Conservation (phyloP, 208 protist genomes). For the Wallacemonas sp. region DNA sequence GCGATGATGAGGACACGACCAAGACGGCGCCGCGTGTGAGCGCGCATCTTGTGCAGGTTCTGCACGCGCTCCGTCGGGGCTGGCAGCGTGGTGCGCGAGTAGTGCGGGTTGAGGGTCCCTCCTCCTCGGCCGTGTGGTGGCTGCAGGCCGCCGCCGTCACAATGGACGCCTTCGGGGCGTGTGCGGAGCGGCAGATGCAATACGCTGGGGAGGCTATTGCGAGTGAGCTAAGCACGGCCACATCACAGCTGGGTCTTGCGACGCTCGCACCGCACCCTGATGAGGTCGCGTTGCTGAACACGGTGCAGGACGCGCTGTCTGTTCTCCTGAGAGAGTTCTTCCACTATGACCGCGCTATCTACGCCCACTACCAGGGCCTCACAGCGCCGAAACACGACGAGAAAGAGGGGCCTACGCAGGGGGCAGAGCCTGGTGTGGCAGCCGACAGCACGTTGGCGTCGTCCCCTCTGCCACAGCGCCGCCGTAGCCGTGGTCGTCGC, state of each 20-base stretch:
- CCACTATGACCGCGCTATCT: slow-evolving; percentile 22
- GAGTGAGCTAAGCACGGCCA: background rate
- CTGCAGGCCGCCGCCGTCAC: slow-evolving; percentile 12
- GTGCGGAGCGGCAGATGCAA: background rate
- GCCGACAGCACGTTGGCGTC: background rate
- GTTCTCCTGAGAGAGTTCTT: slow-evolving; percentile 20
- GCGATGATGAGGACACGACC: background rate
- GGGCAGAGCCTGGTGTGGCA: background rate
- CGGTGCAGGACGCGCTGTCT: slow-evolving; percentile 16
- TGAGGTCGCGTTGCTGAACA: slow-evolving; percentile 1
- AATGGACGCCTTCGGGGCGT: background rate
- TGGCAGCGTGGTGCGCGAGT: slow-evolving; percentile 28
- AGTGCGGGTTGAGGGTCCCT: slow-evolving; percentile 33
- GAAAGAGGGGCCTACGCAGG: background rate
- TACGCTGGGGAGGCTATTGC: background rate
- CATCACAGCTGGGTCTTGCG: background rate
- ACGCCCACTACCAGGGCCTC: slow-evolving; percentile 22
- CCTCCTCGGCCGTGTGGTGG: slow-evolving; percentile 37
- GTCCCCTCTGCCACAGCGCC: slow-evolving; percentile 18
- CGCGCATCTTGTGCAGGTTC: slow-evolving; percentile 17
- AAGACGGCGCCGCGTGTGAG: background rate
- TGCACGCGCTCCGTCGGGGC: slow-evolving; percentile 29
- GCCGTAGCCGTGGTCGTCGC: slow-evolving; percentile 38
- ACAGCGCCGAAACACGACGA: background rate
- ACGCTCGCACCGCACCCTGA: background rate